Evolutionary conservation across 345 rosid genomes (phyloP).

Genomic region (Sonneratia caseolaris): DNA sequence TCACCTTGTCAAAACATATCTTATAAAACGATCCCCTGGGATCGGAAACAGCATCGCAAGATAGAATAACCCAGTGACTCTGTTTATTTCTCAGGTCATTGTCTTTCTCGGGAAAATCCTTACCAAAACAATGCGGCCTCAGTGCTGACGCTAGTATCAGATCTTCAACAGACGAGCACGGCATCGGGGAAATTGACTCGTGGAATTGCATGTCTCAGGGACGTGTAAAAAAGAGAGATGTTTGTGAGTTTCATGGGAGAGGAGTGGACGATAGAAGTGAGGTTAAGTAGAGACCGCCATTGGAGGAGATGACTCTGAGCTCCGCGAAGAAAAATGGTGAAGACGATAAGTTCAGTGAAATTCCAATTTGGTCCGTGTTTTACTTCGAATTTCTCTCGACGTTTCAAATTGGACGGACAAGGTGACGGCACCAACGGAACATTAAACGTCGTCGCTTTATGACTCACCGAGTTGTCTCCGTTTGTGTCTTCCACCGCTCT

Average conservation of each 20-base stretch:
- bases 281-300: constrained; percentile 9
- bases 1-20: constrained; percentile 57
- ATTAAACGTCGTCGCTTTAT: not conserved
- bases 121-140: no score
- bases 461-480: not conserved
- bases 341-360: not conserved
- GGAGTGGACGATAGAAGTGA: constrained; percentile 3
- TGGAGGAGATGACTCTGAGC: no score
- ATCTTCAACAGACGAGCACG: constrained; percentile 78
- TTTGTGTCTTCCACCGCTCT: not conserved
- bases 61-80: not conserved
- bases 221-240: not conserved
- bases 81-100: no score
- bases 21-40: not conserved
- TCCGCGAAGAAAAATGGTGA: no score
- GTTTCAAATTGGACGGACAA: not conserved
- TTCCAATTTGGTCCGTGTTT: not conserved
- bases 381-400: not conserved
- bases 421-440: not conserved
- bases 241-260: not conserved
- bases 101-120: no score
- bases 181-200: not conserved
- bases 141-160: constrained; percentile 27
- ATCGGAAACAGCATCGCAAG: not conserved
- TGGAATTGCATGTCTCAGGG: not conserved